Percentiles rank a stretch among this genome's conserved stretches.
These are phyloP conservation scores for Rhododendron kiyosumense DNA, from an alignment of 148 eudicot species.

Conservation along the genomic window DNA sequence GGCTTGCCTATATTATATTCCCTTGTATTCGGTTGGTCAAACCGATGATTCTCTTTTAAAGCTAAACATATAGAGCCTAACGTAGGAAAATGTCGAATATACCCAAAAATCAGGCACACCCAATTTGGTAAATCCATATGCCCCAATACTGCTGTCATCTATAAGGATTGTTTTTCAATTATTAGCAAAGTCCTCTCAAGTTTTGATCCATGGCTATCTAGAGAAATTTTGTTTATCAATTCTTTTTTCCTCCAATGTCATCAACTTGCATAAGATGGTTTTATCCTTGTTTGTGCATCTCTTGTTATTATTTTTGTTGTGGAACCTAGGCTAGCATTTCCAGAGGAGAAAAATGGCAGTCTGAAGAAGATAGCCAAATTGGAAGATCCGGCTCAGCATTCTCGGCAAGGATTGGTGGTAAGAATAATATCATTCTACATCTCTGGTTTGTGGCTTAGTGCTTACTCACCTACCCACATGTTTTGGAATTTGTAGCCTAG, in stretches of 20 bases:
- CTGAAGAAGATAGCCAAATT: conserved; percentile 79
- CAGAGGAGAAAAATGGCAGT: conserved; percentile 79
- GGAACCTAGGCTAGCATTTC: conserved; percentile 71
- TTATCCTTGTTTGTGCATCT: not conserved
- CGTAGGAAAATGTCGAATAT: not conserved
- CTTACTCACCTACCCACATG: conserved; percentile 5
- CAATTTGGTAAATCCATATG: not conserved
- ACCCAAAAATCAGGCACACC: not conserved
- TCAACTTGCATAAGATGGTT: not conserved
- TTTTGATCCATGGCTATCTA: not conserved
- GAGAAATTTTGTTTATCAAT: not conserved
- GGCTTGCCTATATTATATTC: not conserved
- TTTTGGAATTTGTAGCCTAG: conserved; percentile 57
- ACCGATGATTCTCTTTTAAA: not conserved
- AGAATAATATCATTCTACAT: conserved; percentile 12
- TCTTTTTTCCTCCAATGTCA: not conserved
- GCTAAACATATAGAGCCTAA: not conserved
- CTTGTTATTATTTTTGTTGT: not conserved
- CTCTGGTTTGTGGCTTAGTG: not conserved
- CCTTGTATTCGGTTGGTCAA: not conserved
- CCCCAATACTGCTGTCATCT: not conserved
- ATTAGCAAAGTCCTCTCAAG: not conserved
- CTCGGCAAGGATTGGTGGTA: conserved; percentile 78
- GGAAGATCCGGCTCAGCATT: conserved; percentile 65
- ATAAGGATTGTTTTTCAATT: not conserved